Evolutionary conservation across 2,329 filamentous ascomycete genomes (phyloP), one percentile per base, ranked within the genome.

Genomic region (Torrubiellomyces zombiae): DNA sequence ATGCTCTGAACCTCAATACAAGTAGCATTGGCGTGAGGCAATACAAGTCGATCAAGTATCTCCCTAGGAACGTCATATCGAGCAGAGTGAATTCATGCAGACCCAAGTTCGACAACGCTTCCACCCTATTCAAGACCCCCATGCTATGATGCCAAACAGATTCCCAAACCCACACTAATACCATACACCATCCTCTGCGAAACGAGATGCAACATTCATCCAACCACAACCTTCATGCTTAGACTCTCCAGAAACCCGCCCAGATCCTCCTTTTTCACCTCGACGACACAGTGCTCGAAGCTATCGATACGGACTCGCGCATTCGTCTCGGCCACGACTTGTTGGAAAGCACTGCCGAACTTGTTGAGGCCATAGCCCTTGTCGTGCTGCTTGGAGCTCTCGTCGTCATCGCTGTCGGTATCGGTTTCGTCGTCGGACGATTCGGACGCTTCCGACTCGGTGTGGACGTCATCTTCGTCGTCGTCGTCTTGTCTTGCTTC

Each of bases 241-340:
- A 98, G 51, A 28, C 76, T 75, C 56, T 98, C 89, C 36, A 98
- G 58, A 48, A 98, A 98, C 0, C 76, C 81, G 10, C 73, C 71
- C 15, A 98, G 55, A 51, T 95, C 89, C 45, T 95, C 89, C 57
- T 93, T 94, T 53, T 75, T 75, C n/a, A 98, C 86, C 48, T 98
- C 89, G 23, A 95, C 85, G 6, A 95, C 89, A 42, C 82, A 92
- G 48, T 93, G 81, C 52, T 98, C 89, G 43, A 98, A 98, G 48
- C 80, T 91, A 51, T 98, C 89, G 44, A 94, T 91, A 31, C 83
- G 63, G 12, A 95, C 83, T 10, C 85, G 58, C 1, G 86, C 81
- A 30, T 75, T 89, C 10, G 86, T 95, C 58, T 94, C 82, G 25
- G 76, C 69, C 3, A 93, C 79, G 1, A 95, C 89, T 43, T 93